Conservation (phyloP, 257 asterid species). For the Sherardia arvensis region DNA sequence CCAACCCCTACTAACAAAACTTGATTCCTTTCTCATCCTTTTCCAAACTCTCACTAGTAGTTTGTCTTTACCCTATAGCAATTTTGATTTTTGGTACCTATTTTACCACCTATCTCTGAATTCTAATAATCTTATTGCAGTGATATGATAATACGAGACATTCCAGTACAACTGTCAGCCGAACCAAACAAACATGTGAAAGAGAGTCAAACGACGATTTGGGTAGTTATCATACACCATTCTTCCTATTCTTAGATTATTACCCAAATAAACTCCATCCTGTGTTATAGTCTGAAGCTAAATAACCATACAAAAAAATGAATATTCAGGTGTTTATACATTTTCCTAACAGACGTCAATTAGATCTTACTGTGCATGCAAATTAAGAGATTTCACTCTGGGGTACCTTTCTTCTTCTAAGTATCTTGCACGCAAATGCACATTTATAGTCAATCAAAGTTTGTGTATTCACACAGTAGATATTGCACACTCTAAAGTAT, state of each 20-base stretch:
- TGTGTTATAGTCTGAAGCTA: background rate
- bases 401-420: background rate
- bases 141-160: background rate
- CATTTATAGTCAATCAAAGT: background rate
- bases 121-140: background rate
- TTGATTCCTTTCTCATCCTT: background rate
- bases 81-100: background rate
- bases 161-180: background rate
- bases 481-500: background rate
- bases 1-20: background rate
- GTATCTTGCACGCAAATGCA: background rate
- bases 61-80: background rate
- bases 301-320: background rate
- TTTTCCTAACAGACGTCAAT: no score
- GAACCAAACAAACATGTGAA: background rate
- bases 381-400: no score
- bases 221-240: background rate
- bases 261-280: no score
- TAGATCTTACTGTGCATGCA: no score
- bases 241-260: background rate
- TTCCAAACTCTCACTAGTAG: background rate
- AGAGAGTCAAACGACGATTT: background rate
- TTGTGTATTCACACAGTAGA: background rate
- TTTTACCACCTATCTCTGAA: background rate
- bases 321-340: no score